Percentiles rank a stretch among this genome's conserved stretches.
Evolutionary conservation across 305 asterid genomes (phyloP).

Genomic region (Stenogyne calaminthoides): DNA sequence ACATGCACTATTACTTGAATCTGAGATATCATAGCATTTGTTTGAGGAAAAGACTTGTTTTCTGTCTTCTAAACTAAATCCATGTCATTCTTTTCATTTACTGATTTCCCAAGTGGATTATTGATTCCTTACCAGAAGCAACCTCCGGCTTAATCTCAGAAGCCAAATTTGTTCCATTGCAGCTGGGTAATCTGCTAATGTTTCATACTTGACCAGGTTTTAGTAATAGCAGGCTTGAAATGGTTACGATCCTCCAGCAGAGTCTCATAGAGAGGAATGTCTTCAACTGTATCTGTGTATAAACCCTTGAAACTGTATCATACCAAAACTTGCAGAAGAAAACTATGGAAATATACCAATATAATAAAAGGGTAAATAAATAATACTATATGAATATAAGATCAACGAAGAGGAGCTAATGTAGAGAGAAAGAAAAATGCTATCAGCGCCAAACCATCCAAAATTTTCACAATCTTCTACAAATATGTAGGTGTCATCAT

Average conservation of each 20-base stretch:
- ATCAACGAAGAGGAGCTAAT: neutral
- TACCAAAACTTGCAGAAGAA: conserved; percentile 8
- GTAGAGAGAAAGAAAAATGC: neutral
- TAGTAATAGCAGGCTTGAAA: conserved; percentile 39
- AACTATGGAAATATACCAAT: conserved; percentile 7
- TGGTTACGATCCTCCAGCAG: conserved; percentile 94
- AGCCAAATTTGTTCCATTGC: conserved; percentile 32
- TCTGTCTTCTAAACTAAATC: conserved; percentile 35
- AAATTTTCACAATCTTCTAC: neutral
- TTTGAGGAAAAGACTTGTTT: conserved; percentile 47
- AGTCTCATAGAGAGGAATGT: conserved; percentile 89
- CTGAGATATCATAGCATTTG: conserved; percentile 59
- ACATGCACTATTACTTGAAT: conserved; percentile 58
- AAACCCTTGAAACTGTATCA: conserved; percentile 21
- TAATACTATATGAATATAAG: neutral
- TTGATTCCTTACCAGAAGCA: conserved; percentile 28
- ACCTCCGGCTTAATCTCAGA: conserved; percentile 38
- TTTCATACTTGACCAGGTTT: conserved; percentile 39
- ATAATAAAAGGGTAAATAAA: neutral
- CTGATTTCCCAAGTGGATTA: conserved; percentile 35
- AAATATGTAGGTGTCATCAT: too few species aligned
- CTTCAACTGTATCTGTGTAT: conserved; percentile 77
- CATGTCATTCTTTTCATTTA: conserved; percentile 36
- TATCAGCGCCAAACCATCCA: neutral
- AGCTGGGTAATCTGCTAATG: conserved; percentile 32